phyloP scores from a whole-genome alignment of 192 early-diverging fungal genomes.

The Chytriomyces sp. region DNA sequence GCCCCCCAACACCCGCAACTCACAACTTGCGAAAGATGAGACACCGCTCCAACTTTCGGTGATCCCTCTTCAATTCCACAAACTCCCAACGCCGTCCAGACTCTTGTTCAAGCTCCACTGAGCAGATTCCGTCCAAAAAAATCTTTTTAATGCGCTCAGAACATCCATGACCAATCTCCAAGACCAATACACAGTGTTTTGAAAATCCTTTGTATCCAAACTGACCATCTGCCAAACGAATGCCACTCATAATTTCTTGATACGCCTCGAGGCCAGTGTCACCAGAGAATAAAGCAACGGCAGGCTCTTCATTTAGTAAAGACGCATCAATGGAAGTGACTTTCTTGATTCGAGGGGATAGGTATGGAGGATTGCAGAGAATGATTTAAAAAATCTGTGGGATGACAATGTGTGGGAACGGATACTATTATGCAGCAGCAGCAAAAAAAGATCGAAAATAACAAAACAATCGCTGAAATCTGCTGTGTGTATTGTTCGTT shows the following conservation, averaged over 20 bases:
- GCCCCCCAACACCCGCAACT: neutral
- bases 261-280: conserved; percentile 16
- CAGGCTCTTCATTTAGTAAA: conserved; percentile 19
- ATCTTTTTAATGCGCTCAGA: neutral
- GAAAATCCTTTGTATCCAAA: neutral
- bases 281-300: conserved; percentile 8
- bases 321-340: conserved; percentile 9
- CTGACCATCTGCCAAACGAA: neutral
- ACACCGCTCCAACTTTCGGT: conserved; percentile 8
- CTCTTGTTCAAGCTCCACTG: neutral
- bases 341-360: neutral
- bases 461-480: too few relatives aligned
- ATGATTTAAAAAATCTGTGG: too few relatives aligned
- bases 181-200: conserved; percentile 4
- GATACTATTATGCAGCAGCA: too few relatives aligned
- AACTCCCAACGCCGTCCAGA: conserved; percentile 11
- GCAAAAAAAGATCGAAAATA: too few relatives aligned
- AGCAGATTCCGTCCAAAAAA: neutral
- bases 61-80: neutral
- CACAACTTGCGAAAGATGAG: neutral
- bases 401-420: too few relatives aligned
- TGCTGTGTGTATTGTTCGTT: too few relatives aligned
- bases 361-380: conserved; percentile 22
- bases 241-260: conserved; percentile 14
- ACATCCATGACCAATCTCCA: conserved; percentile 23